Evolutionary conservation across 371 early-diverging fungal species (phyloP), one percentile per base, ranked within the genome.

Genomic region (Syncephalastrum contaminatum): DNA sequence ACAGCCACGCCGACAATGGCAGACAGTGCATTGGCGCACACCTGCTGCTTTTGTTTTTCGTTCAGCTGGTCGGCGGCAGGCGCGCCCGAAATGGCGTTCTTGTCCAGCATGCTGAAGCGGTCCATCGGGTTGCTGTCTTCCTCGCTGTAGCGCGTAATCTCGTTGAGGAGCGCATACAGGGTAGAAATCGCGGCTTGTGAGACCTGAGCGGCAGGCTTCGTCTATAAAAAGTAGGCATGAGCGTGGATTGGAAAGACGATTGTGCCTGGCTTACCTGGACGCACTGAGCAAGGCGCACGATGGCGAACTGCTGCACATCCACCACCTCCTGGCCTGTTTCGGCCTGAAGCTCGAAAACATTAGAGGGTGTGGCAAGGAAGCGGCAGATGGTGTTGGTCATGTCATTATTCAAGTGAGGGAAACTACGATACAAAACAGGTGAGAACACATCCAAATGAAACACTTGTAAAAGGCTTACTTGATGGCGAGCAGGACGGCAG

Each of bases 1-100:
- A 79, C 77, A n/a, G 85, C 81, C n/a, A 89, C 77, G 51, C 80
- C 84, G 21, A 87, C 73, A 60, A 88, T 83, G 19, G 86, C 82
- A 12, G 73, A 70, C 22, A 87, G 62, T 30, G 80, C 77, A 62
- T 83, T 85, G 40, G 70, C 77, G 46, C 73, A 81, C 19, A 84
- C 72, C 63, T 84, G 71, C 20, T 78, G 72, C 30, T 77, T 72
- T 59, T 81, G 81, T 12, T 59, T 66, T 24, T 76, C 72, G 19
- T 50, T 64, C 25, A 64, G 58, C 58, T 65, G 61, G 43, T 80
- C 65, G 15, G 59, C 43, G 42, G 66, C 58, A 20, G 71, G 62
- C 8, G 67, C 64, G 54, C 68, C 64, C 25, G 70, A 51, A 6
- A 75, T 68, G 22, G 58, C 63, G n/a, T 72, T 75, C 46, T 43